Conservation (phyloP, 2,329 filamentous ascomycete genomes). For the Verticillium longisporum region DNA sequence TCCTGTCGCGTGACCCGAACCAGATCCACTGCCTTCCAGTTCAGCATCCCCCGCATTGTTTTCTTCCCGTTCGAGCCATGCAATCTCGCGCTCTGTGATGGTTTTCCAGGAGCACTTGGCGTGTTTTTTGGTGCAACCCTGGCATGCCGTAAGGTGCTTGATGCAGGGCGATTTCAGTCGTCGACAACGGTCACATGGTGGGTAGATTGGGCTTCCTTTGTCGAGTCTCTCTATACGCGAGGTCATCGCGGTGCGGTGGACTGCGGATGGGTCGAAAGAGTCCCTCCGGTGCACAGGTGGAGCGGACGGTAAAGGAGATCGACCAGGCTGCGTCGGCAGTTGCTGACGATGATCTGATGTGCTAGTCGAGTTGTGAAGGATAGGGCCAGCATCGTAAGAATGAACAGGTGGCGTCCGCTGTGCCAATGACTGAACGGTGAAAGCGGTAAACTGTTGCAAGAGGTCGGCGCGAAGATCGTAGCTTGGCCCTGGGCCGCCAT, state of each 20-base stretch:
- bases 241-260: slow-evolving; percentile 53
- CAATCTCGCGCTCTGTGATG: slow-evolving; percentile 64
- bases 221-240: slow-evolving; percentile 68
- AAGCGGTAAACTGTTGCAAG: slow-evolving; percentile 42
- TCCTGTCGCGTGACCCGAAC: slow-evolving; percentile 11
- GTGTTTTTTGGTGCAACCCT: slow-evolving; percentile 85
- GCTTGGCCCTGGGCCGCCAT: slow-evolving; percentile 19
- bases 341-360: slow-evolving; percentile 16
- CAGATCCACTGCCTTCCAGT: slow-evolving; percentile 16
- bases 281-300: slow-evolving; percentile 19
- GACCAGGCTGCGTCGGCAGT: slow-evolving; percentile 14
- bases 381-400: slow-evolving; percentile 12
- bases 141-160: slow-evolving; percentile 80
- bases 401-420: slow-evolving; percentile 7
- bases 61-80: slow-evolving; percentile 23
- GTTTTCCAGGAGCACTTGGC: slow-evolving; percentile 83
- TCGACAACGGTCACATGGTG: slow-evolving; percentile 78
- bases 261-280: slow-evolving; percentile 18
- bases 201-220: slow-evolving; percentile 68
- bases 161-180: slow-evolving; percentile 74
- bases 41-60: slow-evolving; percentile 20
- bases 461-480: slow-evolving; percentile 49
- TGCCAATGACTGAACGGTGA: slow-evolving; percentile 13
- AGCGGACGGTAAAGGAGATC: slow-evolving; percentile 19
- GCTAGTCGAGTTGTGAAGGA: slow-evolving; percentile 17